phyloP scores from a whole-genome alignment of 306 rosid species.

The Cicer cuneatum region DNA sequence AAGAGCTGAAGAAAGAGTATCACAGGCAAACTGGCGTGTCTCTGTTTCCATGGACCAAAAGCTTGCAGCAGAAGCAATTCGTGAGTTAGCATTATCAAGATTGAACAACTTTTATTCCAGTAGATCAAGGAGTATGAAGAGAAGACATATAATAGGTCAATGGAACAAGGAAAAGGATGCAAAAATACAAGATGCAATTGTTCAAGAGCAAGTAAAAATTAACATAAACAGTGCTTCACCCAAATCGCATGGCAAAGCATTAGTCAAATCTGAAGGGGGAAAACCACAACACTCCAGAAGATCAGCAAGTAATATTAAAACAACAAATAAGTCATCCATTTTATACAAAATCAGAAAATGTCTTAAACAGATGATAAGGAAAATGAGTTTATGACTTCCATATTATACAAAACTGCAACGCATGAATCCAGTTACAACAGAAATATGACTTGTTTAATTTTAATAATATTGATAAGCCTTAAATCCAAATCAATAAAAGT shows the following conservation, averaged over 20 bases:
- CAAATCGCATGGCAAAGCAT: constrained; percentile 31
- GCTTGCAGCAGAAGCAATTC: constrained; percentile 50
- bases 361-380: constrained; percentile 39
- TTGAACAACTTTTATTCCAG: constrained; percentile 44
- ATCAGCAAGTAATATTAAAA: constrained; percentile 34
- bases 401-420: constrained; percentile 25
- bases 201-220: constrained; percentile 24
- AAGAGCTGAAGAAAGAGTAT: constrained; percentile 50
- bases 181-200: constrained; percentile 27
- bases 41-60: constrained; percentile 49
- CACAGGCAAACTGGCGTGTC: constrained; percentile 49
- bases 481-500: constrained; percentile 39
- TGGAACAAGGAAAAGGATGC: constrained; percentile 9
- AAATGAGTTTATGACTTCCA: constrained; percentile 38
- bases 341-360: constrained; percentile 41
- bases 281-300: constrained; percentile 45
- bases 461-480: constrained; percentile 35
- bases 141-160: constrained; percentile 39
- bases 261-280: constrained; percentile 27
- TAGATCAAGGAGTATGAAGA: constrained; percentile 31
- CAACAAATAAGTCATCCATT: constrained; percentile 37
- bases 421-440: constrained; percentile 32
- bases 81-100: constrained; percentile 50
- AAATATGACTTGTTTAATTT: constrained; percentile 30
- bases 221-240: constrained; percentile 31